phyloP scores from a whole-genome alignment of 768 basidiomycete species.

The Sporobolomyces roseus region DNA sequence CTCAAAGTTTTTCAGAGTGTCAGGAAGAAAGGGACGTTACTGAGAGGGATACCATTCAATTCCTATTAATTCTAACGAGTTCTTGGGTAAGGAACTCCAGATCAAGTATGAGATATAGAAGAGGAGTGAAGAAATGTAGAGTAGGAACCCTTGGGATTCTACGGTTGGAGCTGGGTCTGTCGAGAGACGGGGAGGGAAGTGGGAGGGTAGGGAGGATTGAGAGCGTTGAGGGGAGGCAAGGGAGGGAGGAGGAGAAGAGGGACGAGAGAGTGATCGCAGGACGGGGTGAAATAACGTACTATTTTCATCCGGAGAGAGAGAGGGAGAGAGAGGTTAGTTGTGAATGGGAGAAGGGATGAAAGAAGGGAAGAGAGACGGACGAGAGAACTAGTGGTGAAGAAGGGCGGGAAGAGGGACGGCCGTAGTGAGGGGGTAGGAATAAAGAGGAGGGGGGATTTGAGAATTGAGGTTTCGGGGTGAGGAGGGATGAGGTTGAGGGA shows the following conservation, averaged over 20 bases:
- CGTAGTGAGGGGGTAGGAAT: constrained; percentile 37
- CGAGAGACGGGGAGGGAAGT: constrained; percentile 36
- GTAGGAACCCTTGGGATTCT: constrained; percentile 38
- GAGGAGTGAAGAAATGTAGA: constrained; percentile 79
- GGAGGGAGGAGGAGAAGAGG: constrained; percentile 1
- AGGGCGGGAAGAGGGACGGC: not conserved
- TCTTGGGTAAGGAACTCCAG: constrained; percentile 76
- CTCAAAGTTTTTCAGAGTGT: too few relatives aligned
- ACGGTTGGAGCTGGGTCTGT: constrained; percentile 38
- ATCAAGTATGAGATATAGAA: constrained; percentile 73
- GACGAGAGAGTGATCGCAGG: constrained; percentile 28
- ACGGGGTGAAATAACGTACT: constrained; percentile 35
- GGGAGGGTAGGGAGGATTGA: constrained; percentile 32
- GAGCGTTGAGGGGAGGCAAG: not conserved
- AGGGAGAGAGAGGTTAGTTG: not conserved
- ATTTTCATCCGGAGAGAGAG: too few relatives aligned
- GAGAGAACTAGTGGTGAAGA: constrained; percentile 27
- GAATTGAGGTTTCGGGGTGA: too few relatives aligned
- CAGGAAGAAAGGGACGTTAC: too few relatives aligned
- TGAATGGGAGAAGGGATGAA: too few relatives aligned
- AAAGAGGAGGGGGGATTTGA: too few relatives aligned
- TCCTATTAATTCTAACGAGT: constrained; percentile 62
- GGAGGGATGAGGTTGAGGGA: too few relatives aligned
- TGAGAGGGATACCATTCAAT: constrained; percentile 80
- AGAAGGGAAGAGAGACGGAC: constrained; percentile 2